phyloP scores from a whole-genome alignment of 495 filamentous ascomycete genomes.

The Aspergillus affinis region DNA sequence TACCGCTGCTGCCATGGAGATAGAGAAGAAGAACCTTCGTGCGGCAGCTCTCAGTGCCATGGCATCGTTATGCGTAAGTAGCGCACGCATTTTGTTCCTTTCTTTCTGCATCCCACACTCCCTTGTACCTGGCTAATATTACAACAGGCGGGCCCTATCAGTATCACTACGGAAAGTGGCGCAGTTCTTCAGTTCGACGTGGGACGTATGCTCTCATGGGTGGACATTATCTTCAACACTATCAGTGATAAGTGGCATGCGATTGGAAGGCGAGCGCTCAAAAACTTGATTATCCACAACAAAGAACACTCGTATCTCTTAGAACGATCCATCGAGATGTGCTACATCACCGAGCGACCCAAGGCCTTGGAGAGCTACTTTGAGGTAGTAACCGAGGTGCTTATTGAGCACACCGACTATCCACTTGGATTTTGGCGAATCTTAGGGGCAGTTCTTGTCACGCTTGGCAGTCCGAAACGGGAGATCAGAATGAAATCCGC shows the following conservation, averaged over 20 bases:
- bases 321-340: constrained; percentile 83
- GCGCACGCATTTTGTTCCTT: neutral
- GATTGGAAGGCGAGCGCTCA: constrained; percentile 88
- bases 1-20: constrained; percentile 86
- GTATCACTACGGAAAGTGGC: constrained; percentile 80
- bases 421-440: constrained; percentile 86
- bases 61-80: constrained; percentile 82
- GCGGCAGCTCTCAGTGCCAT: constrained; percentile 92
- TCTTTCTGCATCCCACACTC: constrained; percentile 1
- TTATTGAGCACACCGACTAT: constrained; percentile 77
- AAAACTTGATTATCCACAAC: constrained; percentile 89
- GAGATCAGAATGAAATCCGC: constrained; percentile 86
- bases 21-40: constrained; percentile 88
- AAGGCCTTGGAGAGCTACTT: constrained; percentile 95
- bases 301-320: constrained; percentile 78
- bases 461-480: constrained; percentile 84
- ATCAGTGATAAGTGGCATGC: constrained; percentile 84
- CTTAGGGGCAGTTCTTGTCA: constrained; percentile 82
- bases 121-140: neutral
- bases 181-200: constrained; percentile 87
- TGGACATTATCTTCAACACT: constrained; percentile 89
- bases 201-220: constrained; percentile 87
- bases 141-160: constrained; percentile 73
- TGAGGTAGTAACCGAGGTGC: constrained; percentile 82
- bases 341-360: constrained; percentile 67